Base-by-base conservation (phyloP, 2,329 filamentous ascomycete species). In the Fonsecaea nubica region DNA sequence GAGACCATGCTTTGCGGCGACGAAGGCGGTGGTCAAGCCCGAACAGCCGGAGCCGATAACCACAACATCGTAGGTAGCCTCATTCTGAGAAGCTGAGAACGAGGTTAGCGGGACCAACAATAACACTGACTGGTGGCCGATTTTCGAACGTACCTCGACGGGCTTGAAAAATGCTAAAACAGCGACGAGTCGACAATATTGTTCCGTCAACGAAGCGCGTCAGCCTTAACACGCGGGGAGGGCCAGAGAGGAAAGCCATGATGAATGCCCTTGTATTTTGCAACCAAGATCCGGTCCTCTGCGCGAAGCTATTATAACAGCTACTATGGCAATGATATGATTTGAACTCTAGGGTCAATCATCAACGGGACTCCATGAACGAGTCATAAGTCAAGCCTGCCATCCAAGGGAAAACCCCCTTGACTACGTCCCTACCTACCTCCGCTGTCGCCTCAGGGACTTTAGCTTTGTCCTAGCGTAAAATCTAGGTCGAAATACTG, bases 31-130 rank as follows among this genome's bases (percentile, higher is more conserved):
- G 2, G 72, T 74, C 32, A 80, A 71, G 1, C 70, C 77, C 1
- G 74, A 73, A 3, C 71, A 77, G 9, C 78, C 78, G 2, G 72
- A 70, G 15, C 77, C 78, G 4, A 80, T 66, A 25, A 79, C 71
- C 2, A 79, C 68, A 33, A 77, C 69, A 53, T 75, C 74, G 40
- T 62, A 64, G 18, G 30, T 58, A 35, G 30, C 13, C 7, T 48
- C 48, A 25, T 35, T 32, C 30, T 62, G 48, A 40, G 30, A 4
- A 50, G 40, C 58, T 61, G 40, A 33, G 32, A 9, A 21, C 18
- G 30, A 18, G 6, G 30, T 58, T 21, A 58, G 56, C 5, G 13
- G 38, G 15, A 42, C 6, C 13, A n/a, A 15, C 15, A 7, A 6
- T 13, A 56, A 35, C 54, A 25, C 18, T 4, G 30, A 8, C 4